A percentile compares a stretch with the other conserved stretches of the same genome.
Evolutionary conservation across 768 basidiomycete genomes (phyloP).

Genomic region (Cystofilobasidium bisporidii): DNA sequence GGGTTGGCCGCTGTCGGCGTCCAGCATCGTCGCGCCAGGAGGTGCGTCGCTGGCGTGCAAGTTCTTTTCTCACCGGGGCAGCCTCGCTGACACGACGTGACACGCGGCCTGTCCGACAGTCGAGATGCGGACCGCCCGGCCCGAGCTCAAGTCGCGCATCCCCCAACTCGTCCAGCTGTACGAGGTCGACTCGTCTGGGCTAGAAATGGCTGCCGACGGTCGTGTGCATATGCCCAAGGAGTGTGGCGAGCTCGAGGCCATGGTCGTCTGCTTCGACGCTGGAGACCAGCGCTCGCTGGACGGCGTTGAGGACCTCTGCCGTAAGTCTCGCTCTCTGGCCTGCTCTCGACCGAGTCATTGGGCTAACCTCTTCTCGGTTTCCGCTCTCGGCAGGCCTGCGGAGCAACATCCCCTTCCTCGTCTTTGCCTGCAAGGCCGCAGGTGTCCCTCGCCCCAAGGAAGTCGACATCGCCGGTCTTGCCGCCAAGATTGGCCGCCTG

Average conservation of each 20-base stretch:
- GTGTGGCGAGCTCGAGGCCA: slow-evolving; percentile 13
- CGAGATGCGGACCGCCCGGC: slow-evolving; percentile 7
- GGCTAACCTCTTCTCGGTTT: neutral
- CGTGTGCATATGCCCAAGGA: neutral
- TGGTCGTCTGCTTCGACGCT: slow-evolving; percentile 19
- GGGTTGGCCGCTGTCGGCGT: slow-evolving; percentile 2
- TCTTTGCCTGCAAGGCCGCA: slow-evolving; percentile 20
- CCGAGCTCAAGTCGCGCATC: slow-evolving; percentile 12
- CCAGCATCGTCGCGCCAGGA: neutral
- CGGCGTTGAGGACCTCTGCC: slow-evolving; percentile 1
- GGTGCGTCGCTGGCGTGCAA: neutral
- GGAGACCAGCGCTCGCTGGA: slow-evolving; percentile 4
- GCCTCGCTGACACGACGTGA: too few species aligned
- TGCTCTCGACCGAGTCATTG: too few species aligned
- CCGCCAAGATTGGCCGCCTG: slow-evolving; percentile 4
- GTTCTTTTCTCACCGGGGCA: too few species aligned
- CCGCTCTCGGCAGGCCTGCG: neutral
- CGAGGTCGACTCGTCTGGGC: slow-evolving; percentile 1
- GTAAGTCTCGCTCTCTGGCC: neutral
- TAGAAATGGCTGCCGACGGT: neutral
- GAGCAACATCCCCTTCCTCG: neutral
- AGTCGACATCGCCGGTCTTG: neutral
- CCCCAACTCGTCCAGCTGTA: slow-evolving; percentile 11
- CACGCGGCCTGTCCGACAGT: too few species aligned
- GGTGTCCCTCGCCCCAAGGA: slow-evolving; percentile 17